A percentile compares a stretch with the other conserved stretches of the same genome.
Evolutionary conservation across 2,329 filamentous ascomycete genomes (phyloP).

Genomic region (Neonectria hederae): DNA sequence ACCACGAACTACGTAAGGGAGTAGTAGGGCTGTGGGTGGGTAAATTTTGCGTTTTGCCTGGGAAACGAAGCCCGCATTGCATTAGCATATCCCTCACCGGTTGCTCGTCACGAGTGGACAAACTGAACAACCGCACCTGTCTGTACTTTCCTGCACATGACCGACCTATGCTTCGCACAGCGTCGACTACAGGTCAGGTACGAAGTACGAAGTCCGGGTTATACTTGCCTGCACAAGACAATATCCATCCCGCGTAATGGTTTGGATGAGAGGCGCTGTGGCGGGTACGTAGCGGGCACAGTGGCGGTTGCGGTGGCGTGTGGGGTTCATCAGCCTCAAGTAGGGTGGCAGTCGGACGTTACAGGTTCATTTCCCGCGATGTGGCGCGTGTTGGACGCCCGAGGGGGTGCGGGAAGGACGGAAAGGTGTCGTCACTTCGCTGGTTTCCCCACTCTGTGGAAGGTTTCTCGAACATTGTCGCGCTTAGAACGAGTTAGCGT

Average conservation of each 20-base stretch:
- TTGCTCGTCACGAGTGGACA: conserved; percentile 18
- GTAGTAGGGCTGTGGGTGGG: conserved; percentile 2
- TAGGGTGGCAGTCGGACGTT: conserved; percentile 28
- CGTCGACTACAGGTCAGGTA: no score
- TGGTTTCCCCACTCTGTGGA: conserved; percentile 32
- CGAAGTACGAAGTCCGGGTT: neutral
- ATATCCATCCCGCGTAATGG: conserved; percentile 13
- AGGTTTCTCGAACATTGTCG: conserved; percentile 40
- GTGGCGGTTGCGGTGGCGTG: conserved; percentile 22
- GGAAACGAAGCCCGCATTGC: conserved; percentile 22
- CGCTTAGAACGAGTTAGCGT: conserved; percentile 22
- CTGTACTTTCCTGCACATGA: neutral
- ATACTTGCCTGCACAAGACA: conserved; percentile 28
- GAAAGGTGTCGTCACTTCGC: conserved; percentile 33
- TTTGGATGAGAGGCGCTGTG: conserved; percentile 21
- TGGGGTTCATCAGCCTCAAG: conserved; percentile 33
- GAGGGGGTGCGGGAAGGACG: conserved; percentile 9
- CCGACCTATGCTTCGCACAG: neutral
- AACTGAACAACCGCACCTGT: conserved; percentile 11
- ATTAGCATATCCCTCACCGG: conserved; percentile 30
- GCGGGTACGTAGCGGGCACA: conserved; percentile 21
- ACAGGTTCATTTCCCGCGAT: conserved; percentile 39
- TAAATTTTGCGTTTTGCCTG: neutral
- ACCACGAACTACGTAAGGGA: neutral
- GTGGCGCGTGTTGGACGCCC: conserved; percentile 8